A percentile compares a stretch with the other conserved stretches of the same genome.
These are phyloP conservation scores for Penicillium argentinense DNA, from an alignment of 495 filamentous ascomycete species.

Conservation along the genomic window DNA sequence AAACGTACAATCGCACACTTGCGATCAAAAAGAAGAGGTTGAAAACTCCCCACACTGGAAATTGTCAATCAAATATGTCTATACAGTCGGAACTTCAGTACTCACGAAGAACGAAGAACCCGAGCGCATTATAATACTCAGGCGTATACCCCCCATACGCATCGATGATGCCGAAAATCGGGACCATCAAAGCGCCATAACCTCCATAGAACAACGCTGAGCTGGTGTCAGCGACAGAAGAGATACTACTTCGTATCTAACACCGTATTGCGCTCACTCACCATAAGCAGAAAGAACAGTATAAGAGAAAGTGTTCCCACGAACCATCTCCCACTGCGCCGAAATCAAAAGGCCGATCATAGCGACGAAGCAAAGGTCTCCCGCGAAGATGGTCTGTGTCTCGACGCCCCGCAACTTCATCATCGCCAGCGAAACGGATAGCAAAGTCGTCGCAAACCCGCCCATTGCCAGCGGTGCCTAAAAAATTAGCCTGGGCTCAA, in stretches of 20 bases:
- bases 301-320: slow-evolving; percentile 12
- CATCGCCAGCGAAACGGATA: slow-evolving; percentile 11
- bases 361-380: slow-evolving; percentile 12
- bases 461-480: slow-evolving; percentile 11
- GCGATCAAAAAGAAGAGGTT: slow-evolving; percentile 22
- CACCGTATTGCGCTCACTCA: too few species aligned
- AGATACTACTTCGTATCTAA: too few species aligned
- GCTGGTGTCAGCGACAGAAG: too few species aligned
- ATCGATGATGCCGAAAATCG: slow-evolving; percentile 19
- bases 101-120: slow-evolving; percentile 18
- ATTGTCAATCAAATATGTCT: background rate
- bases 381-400: slow-evolving; percentile 12
- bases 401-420: slow-evolving; percentile 10
- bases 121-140: slow-evolving; percentile 23
- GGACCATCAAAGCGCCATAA: slow-evolving; percentile 23
- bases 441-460: slow-evolving; percentile 13
- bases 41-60: slow-evolving; percentile 17
- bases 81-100: background rate
- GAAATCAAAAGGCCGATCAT: slow-evolving; percentile 11
- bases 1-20: slow-evolving; percentile 13
- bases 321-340: slow-evolving; percentile 17
- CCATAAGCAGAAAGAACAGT: slow-evolving; percentile 23
- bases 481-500: too few species aligned
- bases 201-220: slow-evolving; percentile 25
- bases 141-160: slow-evolving; percentile 21